Evolutionary conservation across 306 rosid genomes (phyloP), one percentile per base, ranked within the genome.

Genomic region (Canavalia ensiformis): DNA sequence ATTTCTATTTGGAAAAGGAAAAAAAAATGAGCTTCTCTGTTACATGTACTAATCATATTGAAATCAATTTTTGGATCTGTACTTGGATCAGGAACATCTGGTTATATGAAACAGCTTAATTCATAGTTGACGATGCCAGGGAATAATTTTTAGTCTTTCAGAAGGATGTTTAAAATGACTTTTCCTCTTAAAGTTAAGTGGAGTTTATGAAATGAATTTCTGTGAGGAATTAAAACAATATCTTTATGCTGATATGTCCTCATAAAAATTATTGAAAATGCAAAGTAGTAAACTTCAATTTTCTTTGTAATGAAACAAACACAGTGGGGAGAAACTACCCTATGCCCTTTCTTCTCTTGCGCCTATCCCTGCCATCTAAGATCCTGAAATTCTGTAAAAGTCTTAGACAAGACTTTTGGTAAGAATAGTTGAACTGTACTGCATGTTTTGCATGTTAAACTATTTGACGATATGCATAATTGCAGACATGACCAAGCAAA

Each of bases 121-220:
- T 34, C 25, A 35, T 47, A 1, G 46, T 55, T 9, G 4, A 12
- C 52, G 46, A n/a, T 66, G 44, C 58, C 3, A 6, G 49, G 55
- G 55, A 52, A 30, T 82, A 44, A 29, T 75, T 54, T 82, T 33
- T 39, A 47, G 34, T 58, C 54, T 56, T 34, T 75, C 63, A 42
- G 54, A 33, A 30, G 30, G 52, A 41, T 41, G 59, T 51, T 52
- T 12, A 34, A 30, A 42, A 9, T 42, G 1, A 5, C 1, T 45
- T 57, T 39, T 58, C 39, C 28, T 45, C 57, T 75, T 46, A 29
- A 49, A 82, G 13, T 39, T 42, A 65, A n/a, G 34, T 34, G 41
- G 55, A 9, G 41, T 67, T 29, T 28, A 41, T 57, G 34, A 57
- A 68, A 56, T 47, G 51, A 39, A 39, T 56, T 46, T 68, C 10